Conservation (phyloP, 2,329 filamentous ascomycete genomes). For the Monosporascus sp. region DNA sequence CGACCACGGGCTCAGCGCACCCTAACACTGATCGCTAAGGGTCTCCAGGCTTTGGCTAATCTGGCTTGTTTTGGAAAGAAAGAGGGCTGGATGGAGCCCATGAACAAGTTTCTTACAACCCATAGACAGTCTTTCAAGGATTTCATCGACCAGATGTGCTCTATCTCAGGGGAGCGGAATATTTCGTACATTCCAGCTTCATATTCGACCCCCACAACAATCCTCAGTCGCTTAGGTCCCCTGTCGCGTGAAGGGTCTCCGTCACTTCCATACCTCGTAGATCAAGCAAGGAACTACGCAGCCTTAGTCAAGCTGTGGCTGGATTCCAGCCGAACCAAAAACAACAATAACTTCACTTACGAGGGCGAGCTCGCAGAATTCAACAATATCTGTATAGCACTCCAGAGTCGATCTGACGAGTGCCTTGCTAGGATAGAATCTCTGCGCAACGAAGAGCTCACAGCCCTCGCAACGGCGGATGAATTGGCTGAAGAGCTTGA, state of each 20-base stretch:
- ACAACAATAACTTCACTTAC: constrained; percentile 31
- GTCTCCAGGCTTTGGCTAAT: constrained; percentile 84
- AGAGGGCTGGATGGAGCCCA: constrained; percentile 98
- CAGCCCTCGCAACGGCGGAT: constrained; percentile 23
- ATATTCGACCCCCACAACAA: constrained; percentile 89
- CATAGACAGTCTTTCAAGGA: constrained; percentile 78
- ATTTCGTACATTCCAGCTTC: constrained; percentile 66
- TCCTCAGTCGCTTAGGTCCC: constrained; percentile 74
- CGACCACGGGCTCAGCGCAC: constrained; percentile 78
- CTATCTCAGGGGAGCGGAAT: constrained; percentile 68
- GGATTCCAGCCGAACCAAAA: constrained; percentile 41
- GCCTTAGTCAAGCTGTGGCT: constrained; percentile 78
- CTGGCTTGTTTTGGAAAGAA: constrained; percentile 89
- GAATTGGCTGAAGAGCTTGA: constrained; percentile 46
- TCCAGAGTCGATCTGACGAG: constrained; percentile 47
- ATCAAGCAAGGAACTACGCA: constrained; percentile 80
- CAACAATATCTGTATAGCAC: constrained; percentile 42
- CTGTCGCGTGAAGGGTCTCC: constrained; percentile 88
- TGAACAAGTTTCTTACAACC: constrained; percentile 79
- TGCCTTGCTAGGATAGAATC: constrained; percentile 47
- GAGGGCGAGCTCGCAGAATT: constrained; percentile 51
- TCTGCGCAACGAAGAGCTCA: constrained; percentile 34
- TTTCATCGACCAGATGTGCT: constrained; percentile 82
- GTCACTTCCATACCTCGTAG: constrained; percentile 86
- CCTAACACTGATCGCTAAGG: constrained; percentile 87